Base-by-base conservation (phyloP, 2,329 filamentous ascomycete genomes). In the Stachybotrys chartarum region DNA sequence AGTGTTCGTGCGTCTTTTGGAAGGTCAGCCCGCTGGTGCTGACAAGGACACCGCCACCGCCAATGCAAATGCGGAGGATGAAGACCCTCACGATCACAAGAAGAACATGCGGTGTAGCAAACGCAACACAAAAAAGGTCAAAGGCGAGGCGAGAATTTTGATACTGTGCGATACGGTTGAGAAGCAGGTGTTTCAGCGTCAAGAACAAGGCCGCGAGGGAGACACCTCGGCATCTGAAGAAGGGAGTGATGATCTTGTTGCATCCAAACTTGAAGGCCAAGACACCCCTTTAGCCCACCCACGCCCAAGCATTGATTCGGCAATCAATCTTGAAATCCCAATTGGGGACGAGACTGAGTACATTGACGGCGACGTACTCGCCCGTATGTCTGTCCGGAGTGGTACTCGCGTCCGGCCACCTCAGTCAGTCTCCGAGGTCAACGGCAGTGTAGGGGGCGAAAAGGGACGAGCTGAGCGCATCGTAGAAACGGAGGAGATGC, bases 361-460 rank as follows among this genome's bases (percentile, higher is more conserved):
- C 50, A 67, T 77, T 1, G 77, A 80, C 55, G 77, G 78, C 63
- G 66, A 72, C 47, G 54, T 64, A 3, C 50, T 67, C 1, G 68
- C 70, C 4, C 63, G 67, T 44, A 57, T 73, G 56, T 67, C 71
- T 1, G 58, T 73, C 11, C 68, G 71, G 16, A 73, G 71, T 55
- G 71, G 72, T 11, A 68, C 67, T 17, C 63, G 70, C 10, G 61
- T 70, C 17, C 66, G 71, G 0, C 71, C 70, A 44, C 60, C 70
- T 16, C 72, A 75, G 58, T 57, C 58, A 3, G 58, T 66, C 1
- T 78, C 79, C 8, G 74, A 81, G 50, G 77, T 83, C 57, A 83
- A 84, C 52, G 79, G 78, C 48, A 81, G 78, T 56, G 72, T 82
- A 0, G 75, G 79, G 17, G 80, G 81, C 1, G 80, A 83, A 59